Evolutionary conservation across 176 grass and related monocot genomes (phyloP), one percentile per base, ranked within the genome.

Genomic region (Puya raimondii): DNA sequence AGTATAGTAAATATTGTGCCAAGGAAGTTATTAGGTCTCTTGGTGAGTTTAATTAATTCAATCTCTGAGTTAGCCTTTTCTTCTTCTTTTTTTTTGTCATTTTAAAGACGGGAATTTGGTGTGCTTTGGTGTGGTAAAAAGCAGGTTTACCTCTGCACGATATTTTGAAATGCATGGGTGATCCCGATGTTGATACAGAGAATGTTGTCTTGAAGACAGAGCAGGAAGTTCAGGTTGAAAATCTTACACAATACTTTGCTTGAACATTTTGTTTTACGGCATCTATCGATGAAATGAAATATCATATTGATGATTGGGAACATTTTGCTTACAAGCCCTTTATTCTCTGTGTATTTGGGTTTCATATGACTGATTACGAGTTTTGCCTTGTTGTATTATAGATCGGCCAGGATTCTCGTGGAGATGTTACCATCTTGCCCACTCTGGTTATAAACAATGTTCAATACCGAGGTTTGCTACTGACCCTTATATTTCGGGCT

Each of bases 391-490:
- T 67, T 23, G 15, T 27, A 18, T 72, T 80, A 48, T 57, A 90
- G 91, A 73, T 96, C 48, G 94, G 94, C 1, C 80, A 87, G 26
- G 86, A 82, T 8, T 47, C 50, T 33, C 74, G 94, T 16, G 89
- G 94, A 3, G 94, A 97, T 67, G 94, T 97, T 47, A 82, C 86
- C 1, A 92, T 97, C 64, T 68, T 97, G 82, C 94, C 94, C 29
- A 97, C 94, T 8, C 69, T 97, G 10, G 64, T 92, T 23, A 90
- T 97, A 81, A 97, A 97, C 77, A 79, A 97, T n/a, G n/a, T n/a
- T n/a, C n/a, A n/a, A n/a, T n/a, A n/a, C n/a, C n/a, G n/a, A n/a
- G n/a, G n/a, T n/a, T n/a, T n/a, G n/a, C n/a, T n/a, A n/a, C n/a
- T n/a, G n/a, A n/a, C n/a, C n/a, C n/a, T n/a, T n/a, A n/a, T n/a